Evolutionary conservation across 2,329 filamentous ascomycete genomes (phyloP), one percentile per base, ranked within the genome.

Genomic region (Arachnomyces sp.): DNA sequence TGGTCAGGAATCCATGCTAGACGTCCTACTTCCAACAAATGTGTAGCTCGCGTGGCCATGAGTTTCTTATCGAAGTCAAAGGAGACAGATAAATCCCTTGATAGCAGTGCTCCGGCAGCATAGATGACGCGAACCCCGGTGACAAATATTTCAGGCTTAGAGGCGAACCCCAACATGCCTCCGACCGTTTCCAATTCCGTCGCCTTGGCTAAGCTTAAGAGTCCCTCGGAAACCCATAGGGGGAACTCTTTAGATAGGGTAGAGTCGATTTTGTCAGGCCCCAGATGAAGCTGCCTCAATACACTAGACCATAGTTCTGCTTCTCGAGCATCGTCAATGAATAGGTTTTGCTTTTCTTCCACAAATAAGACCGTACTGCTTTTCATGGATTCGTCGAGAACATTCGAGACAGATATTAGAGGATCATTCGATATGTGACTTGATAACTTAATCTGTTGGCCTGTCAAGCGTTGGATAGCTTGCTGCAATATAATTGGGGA

Each of bases 301-400:
- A 77, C 66, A 12, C 59, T 60, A 0, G 72, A 64, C 87, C 88
- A 95, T n/a, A 78, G 59, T 13, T 72, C 65, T 3, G 80, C 71
- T 59, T 95, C 89, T 35, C 80, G 72, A 4, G 86, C 77, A 50
- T 88, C 81, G 58, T 96, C 90, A 36, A 90, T 69, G 60, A 86
- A 96, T n/a, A 95, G 72, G 57, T 98, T 98, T 58, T 94, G 88
- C 59, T 93, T 89, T 63, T 98, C 92, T 41, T 87, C 74, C 1
- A 77, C 82, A 57, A 98, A 98, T 1, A 98, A 74, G 46, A 60
- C 57, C 1, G 59, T 63, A 31, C 58, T 63, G 21, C 68, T 62
- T 31, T 61, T 59, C 3, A 58, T 52, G 8, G 60, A 56, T 3
- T 59, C 53, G 1, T 51, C 44, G 3, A 73, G 51, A 0, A 53